A percentile compares a stretch with the other conserved stretches of the same genome.
phyloP scores from a whole-genome alignment of 108 stramenopile genomes.

The Skeletonema marinoi region DNA sequence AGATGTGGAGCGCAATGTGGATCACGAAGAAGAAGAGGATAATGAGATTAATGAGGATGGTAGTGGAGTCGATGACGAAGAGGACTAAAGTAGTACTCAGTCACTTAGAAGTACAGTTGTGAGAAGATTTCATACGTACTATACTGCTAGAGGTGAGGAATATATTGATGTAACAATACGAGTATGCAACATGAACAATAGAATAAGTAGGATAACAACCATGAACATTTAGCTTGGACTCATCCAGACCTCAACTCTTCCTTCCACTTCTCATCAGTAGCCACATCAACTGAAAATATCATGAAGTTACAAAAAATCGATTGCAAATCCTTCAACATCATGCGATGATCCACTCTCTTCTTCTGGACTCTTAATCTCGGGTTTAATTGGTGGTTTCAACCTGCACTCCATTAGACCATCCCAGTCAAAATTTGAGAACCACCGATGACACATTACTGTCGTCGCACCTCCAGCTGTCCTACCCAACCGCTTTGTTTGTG shows the following conservation, averaged over 20 bases:
- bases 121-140: too few species aligned
- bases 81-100: too few species aligned
- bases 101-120: too few species aligned
- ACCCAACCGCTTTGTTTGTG: slow-evolving; percentile 77
- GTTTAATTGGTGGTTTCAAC: slow-evolving; percentile 36
- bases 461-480: slow-evolving; percentile 78
- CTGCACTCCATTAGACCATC: slow-evolving; percentile 44
- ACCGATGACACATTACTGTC: slow-evolving; percentile 83
- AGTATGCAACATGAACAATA: too few species aligned
- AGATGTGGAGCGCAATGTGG: too few species aligned
- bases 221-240: background rate
- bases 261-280: background rate
- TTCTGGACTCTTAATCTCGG: slow-evolving; percentile 41
- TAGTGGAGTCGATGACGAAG: too few species aligned
- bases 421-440: slow-evolving; percentile 81
- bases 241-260: background rate
- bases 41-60: too few species aligned
- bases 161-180: too few species aligned
- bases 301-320: slow-evolving; percentile 23
- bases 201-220: too few species aligned
- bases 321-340: slow-evolving; percentile 44
- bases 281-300: background rate
- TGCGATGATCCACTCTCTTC: slow-evolving; percentile 10
- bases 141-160: too few species aligned
- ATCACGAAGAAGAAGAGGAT: too few species aligned